Percentiles rank a stretch among this genome's conserved stretches.
These are phyloP conservation scores for Sechiopsis laciniata DNA, from an alignment of 306 rosid species.

Conservation along the genomic window DNA sequence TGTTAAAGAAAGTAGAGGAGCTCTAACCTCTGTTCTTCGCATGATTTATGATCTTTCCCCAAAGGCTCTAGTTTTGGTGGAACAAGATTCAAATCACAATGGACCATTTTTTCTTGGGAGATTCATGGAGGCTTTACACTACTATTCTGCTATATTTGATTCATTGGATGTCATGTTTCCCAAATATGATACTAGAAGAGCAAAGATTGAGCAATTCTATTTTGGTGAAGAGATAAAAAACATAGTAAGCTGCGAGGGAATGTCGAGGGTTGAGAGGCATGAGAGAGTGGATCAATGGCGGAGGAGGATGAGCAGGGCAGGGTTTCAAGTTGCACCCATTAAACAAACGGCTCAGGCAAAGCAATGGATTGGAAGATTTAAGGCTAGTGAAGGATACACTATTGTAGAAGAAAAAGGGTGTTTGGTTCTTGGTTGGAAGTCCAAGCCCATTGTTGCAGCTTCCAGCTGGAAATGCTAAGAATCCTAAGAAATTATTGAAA, in stretches of 20 bases:
- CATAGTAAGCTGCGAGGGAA: slow-evolving; percentile 89
- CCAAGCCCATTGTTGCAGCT: slow-evolving; percentile 78
- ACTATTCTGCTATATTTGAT: slow-evolving; percentile 85
- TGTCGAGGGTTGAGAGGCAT: slow-evolving; percentile 82
- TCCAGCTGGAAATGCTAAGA: slow-evolving; percentile 74
- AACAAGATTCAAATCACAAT: slow-evolving; percentile 84
- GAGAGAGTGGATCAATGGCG: slow-evolving; percentile 87
- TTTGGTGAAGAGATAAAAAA: slow-evolving; percentile 90
- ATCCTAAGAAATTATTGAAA: slow-evolving; percentile 23
- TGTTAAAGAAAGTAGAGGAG: slow-evolving; percentile 84
- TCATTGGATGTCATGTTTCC: slow-evolving; percentile 74
- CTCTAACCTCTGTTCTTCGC: slow-evolving; percentile 64
- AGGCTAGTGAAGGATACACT: slow-evolving; percentile 56
- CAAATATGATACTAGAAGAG: slow-evolving; percentile 68
- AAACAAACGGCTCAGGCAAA: slow-evolving; percentile 60
- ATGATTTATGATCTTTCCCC: slow-evolving; percentile 64
- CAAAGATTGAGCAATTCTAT: slow-evolving; percentile 81
- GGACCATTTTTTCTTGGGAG: slow-evolving; percentile 95
- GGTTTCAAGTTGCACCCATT: slow-evolving; percentile 61
- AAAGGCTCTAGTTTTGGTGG: slow-evolving; percentile 54
- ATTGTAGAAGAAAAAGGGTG: slow-evolving; percentile 83
- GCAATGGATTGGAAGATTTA: slow-evolving; percentile 60
- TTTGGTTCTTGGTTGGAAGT: slow-evolving; percentile 84
- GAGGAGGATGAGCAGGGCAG: slow-evolving; percentile 81
- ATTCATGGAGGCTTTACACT: slow-evolving; percentile 82